Conservation (phyloP, 257 asterid species). For the Buddleja alternifolia region DNA sequence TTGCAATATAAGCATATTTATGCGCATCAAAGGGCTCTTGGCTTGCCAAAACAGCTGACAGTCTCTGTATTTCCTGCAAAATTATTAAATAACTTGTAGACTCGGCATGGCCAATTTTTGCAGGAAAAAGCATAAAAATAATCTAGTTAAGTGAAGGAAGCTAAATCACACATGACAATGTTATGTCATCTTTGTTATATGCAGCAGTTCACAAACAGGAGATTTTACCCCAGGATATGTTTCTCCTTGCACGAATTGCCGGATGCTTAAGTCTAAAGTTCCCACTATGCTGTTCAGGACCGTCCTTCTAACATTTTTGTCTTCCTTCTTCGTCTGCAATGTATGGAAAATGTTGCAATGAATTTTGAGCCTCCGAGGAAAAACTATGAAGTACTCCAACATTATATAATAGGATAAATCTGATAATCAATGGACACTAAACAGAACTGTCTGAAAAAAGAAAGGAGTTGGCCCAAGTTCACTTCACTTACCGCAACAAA, state of each 20-base stretch:
- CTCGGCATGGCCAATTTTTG: background rate
- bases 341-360: background rate
- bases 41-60: conserved; percentile 58
- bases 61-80: conserved; percentile 65
- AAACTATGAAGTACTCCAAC: conserved; percentile 4
- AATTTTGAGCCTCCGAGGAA: conserved; percentile 16
- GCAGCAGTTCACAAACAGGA: conserved; percentile 27
- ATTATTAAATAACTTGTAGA: conserved; percentile 7
- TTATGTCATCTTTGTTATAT: background rate
- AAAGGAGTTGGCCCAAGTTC: conserved; percentile 15
- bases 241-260: conserved; percentile 82
- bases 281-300: conserved; percentile 90
- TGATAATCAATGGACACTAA: conserved; percentile 18
- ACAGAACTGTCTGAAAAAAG: conserved; percentile 13
- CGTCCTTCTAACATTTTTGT: conserved; percentile 79
- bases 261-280: conserved; percentile 80
- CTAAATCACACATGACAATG: conserved; percentile 12
- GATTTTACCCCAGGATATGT: conserved; percentile 78
- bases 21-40: conserved; percentile 66
- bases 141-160: background rate
- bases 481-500: conserved; percentile 72
- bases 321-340: conserved; percentile 82
- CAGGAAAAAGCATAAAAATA: background rate
- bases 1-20: conserved; percentile 85
- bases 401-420: conserved; percentile 19